A percentile compares a stretch with the other conserved stretches of the same genome.
phyloP scores from a whole-genome alignment of 768 basidiomycete species.

The Boletus tomentosulus region DNA sequence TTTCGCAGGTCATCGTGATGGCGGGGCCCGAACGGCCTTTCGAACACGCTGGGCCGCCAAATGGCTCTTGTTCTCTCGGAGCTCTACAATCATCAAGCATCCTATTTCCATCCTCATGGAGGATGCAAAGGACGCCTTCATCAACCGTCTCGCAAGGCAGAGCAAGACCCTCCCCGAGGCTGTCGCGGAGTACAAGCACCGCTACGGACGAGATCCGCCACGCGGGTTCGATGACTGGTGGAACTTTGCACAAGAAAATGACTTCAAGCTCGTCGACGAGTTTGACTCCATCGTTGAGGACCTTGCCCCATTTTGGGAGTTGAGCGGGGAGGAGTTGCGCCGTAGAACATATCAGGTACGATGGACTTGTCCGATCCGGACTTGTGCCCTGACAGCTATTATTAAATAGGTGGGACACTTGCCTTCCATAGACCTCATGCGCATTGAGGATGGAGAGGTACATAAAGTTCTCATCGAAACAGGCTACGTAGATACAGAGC shows the following conservation, averaged over 20 bases:
- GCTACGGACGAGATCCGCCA: constrained; percentile 79
- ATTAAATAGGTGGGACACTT: constrained; percentile 59
- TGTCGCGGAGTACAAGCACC: constrained; percentile 72
- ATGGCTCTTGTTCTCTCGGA: constrained; percentile 18
- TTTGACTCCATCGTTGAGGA: constrained; percentile 80
- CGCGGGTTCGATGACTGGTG: constrained; percentile 92
- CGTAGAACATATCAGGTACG: constrained; percentile 54
- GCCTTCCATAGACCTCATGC: constrained; percentile 81
- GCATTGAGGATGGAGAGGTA: constrained; percentile 62
- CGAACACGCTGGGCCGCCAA: constrained; percentile 15
- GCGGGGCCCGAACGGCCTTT: neutral
- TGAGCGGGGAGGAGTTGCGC: constrained; percentile 70
- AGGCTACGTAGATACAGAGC: constrained; percentile 57
- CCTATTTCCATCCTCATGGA: constrained; percentile 84
- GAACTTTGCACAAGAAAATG: constrained; percentile 66
- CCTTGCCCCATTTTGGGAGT: constrained; percentile 77
- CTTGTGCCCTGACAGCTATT: neutral
- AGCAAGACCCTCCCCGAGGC: constrained; percentile 77
- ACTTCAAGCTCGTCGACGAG: constrained; percentile 83
- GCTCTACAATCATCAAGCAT: constrained; percentile 40
- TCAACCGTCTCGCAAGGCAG: constrained; percentile 63
- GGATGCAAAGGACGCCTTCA: constrained; percentile 74
- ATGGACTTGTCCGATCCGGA: neutral
- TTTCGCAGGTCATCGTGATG: constrained; percentile 33
- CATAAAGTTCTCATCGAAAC: constrained; percentile 54